Base-by-base conservation (phyloP, 495 filamentous ascomycete species). In the Podospora pseudocomata region DNA sequence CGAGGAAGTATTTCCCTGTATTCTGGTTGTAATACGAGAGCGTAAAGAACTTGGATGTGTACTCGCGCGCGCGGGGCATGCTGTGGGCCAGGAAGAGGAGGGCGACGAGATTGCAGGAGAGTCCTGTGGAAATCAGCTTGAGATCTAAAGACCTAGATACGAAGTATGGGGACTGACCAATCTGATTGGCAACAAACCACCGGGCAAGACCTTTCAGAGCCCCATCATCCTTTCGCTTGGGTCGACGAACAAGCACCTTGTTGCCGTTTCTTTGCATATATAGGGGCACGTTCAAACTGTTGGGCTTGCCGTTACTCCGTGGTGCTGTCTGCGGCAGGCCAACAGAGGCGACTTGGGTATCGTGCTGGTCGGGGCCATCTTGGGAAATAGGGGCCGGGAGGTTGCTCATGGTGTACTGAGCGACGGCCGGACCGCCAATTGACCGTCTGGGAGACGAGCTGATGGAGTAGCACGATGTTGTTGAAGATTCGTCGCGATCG, bases 21-120 rank as follows among this genome's bases (percentile, higher is more conserved):
- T 80, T 70, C 5, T 86, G 80, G 71, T 94, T 88, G 78, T 91
- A 88, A 80, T 97, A 95, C 20, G 91, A 93, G 63, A 97, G 83
- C 67, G 87, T 85, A 79, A 94, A 94, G 80, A 96, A 96, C 65
- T 92, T 94, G 67, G 86, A 83, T 54, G 93, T 95, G 72, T 89
- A 86, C n/a, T 85, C 81, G 65, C 91, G 86, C 26, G 92, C 88
- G 63, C 87, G 88, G 53, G 94, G 94, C 79, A 94, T 90, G 67
- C 91, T 80, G 81, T 96, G 92, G 67, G 90, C 86, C 68, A 94
- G 85, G 77, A 86, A 83, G 68, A 97, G 85, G 65, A 93, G 87
- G 67, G 91, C 84, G 65, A 97, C 82, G 64, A 92, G 73, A 67
- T 78, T 78, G 72, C 75, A 77, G n/a, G 76, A 75, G 65, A 78